Evolutionary conservation across 352 stramenopile species (phyloP).

Genomic region (Thalassiosira exigua): DNA sequence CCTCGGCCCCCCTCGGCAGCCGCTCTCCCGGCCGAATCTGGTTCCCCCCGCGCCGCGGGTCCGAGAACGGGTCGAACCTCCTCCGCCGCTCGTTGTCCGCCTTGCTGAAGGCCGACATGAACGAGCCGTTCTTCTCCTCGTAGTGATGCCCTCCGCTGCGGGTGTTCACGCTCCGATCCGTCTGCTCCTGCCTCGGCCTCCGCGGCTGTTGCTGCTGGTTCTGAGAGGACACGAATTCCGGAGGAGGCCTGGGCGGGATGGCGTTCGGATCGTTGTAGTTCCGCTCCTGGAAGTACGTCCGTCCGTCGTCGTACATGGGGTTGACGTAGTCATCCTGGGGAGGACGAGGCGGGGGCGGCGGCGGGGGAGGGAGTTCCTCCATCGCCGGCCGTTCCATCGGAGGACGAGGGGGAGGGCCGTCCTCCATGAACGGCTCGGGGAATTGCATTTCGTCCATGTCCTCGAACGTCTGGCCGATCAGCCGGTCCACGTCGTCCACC

Average conservation of each 20-base stretch:
- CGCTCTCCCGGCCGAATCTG: not conserved
- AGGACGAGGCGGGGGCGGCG: conserved; percentile 5
- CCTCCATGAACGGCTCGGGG: not conserved
- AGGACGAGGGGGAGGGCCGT: not conserved
- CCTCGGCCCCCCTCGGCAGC: not conserved
- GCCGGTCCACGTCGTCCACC: conserved; percentile 6
- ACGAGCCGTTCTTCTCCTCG: conserved; percentile 24
- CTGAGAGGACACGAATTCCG: not conserved
- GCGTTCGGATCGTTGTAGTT: not conserved
- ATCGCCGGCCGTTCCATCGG: not conserved
- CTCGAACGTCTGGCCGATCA: conserved; percentile 2
- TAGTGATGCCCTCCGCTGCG: conserved; percentile 19
- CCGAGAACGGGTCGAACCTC: conserved; percentile 22
- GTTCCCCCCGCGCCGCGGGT: not conserved
- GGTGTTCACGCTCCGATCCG: conserved; percentile 18
- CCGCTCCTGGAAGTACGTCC: conserved; percentile 26
- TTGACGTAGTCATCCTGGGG: not conserved
- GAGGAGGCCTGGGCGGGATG: not conserved
- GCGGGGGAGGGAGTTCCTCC: conserved; percentile 3
- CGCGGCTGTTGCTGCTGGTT: not conserved
- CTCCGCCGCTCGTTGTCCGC: conserved; percentile 31
- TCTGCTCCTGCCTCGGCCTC: too few species aligned
- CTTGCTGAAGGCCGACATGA: conserved; percentile 37
- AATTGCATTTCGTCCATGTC: not conserved
- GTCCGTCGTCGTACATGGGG: conserved; percentile 12